Base-by-base conservation (phyloP, 2,329 filamentous ascomycete genomes). In the Diplodia scrobiculata region DNA sequence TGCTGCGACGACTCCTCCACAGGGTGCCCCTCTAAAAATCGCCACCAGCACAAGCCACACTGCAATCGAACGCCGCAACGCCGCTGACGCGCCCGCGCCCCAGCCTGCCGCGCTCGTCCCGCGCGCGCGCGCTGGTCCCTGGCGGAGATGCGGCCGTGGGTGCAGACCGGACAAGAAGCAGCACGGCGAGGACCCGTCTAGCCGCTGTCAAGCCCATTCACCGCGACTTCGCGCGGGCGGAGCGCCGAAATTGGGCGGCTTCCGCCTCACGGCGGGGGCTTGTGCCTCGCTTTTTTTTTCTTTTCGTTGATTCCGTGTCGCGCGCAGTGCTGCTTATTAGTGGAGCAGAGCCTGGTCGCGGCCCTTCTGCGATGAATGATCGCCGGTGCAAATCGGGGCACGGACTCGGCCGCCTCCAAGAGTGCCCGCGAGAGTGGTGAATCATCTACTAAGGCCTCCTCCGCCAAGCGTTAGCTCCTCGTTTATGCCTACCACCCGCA, bases 31-130 rank as follows among this genome's bases (percentile, higher is more conserved):
- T 27, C 38, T 38, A 29, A 21, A 34, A 29, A 13, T 62, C 36
- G 58, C 58, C 58, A 62, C 45, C 45, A 25, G 45, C 58, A 62
- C 58, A 62, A 62, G 58, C 58, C 58, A 62, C 41, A 45, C 58
- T 25, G 36, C 19, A n/a, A 17, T 45, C 13, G 34, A 19, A 34
- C 36, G 34, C 53, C 14, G 34, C 9, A 13, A 21, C 58, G 58
- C 58, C 58, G 58, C 58, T 62, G 58, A 51, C 58, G 36, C 36
- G 34, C 36, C n/a, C 53, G 53, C 29, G 13, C n/a, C 21, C 19
- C n/a, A 21, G 19, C 47, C 32, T 34, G 32, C 32, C 32, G 7
- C 9, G 32, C 32, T 34, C 47, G 47, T n/a, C 47, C 47, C 48
- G 29, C 4, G 5, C 32, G n/a, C 32, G n/a, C 52, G 36, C 29